Conservation (phyloP, 371 early-diverging fungal species). For the Coemansia sp. region DNA sequence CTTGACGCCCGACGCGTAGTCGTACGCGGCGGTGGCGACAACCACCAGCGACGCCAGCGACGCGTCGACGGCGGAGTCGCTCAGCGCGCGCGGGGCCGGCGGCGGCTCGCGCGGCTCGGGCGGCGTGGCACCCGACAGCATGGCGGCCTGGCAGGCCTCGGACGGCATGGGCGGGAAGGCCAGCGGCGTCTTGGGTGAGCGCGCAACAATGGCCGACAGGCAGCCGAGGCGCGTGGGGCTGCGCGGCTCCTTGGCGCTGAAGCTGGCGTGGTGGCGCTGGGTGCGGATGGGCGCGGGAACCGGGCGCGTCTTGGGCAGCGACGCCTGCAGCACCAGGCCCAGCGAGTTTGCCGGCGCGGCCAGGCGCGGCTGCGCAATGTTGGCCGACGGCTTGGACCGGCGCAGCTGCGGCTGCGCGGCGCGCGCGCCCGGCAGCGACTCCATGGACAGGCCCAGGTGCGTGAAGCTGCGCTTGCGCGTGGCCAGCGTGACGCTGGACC, state of each 20-base stretch:
- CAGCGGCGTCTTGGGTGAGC: constrained; percentile 18
- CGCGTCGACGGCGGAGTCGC: constrained; percentile 28
- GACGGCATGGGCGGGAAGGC: constrained; percentile 50
- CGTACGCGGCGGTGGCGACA: constrained; percentile 46
- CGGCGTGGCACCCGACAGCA: constrained; percentile 33
- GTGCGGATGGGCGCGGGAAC: constrained; percentile 36
- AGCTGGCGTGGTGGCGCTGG: constrained; percentile 44
- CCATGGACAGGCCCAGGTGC: constrained; percentile 49
- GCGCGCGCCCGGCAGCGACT: constrained; percentile 26
- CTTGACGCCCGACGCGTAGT: constrained; percentile 46
- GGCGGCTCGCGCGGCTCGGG: constrained; percentile 8
- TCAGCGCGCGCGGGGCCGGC: constrained; percentile 15
- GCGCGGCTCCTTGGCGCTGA: constrained; percentile 25
- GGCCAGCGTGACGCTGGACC: constrained; percentile 37
- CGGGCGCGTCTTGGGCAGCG: constrained; percentile 24
- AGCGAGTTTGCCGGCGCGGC: constrained; percentile 45
- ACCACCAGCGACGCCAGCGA: constrained; percentile 35
- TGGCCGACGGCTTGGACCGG: constrained; percentile 10
- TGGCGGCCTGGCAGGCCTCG: constrained; percentile 47
- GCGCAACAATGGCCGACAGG: constrained; percentile 35
- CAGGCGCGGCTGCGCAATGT: constrained; percentile 7
- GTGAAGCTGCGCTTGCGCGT: constrained; percentile 50
- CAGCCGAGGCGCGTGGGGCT: constrained; percentile 38
- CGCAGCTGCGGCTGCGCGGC: constrained; percentile 1
- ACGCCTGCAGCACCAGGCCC: constrained; percentile 43